Evolutionary conservation across 2,329 filamentous ascomycete species (phyloP).

Genomic region (Calycina marina): DNA sequence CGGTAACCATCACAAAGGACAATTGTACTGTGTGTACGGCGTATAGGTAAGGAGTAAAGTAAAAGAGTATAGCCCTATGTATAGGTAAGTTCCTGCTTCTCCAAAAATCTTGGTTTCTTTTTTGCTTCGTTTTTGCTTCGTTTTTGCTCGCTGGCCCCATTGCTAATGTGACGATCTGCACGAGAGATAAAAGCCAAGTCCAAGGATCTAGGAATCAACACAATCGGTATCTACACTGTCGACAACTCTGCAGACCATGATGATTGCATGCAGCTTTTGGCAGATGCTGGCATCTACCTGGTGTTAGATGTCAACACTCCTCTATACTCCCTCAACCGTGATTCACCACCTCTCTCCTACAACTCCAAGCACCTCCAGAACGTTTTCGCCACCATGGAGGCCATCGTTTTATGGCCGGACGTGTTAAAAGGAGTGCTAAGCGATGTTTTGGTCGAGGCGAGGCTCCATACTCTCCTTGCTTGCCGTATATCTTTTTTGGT

Average conservation of each 20-base stretch:
- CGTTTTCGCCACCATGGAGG: conserved; percentile 59
- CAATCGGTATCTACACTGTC: conserved; percentile 58
- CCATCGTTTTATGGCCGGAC: too few relatives aligned
- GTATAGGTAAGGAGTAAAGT: too few relatives aligned
- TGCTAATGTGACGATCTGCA: conserved; percentile 42
- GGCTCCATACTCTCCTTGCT: too few relatives aligned
- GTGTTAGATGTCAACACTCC: conserved; percentile 62
- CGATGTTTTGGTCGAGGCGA: too few relatives aligned
- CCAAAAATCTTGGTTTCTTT: too few relatives aligned
- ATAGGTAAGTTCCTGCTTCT: too few relatives aligned
- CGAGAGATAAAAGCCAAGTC: conserved; percentile 52
- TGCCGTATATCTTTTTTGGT: too few relatives aligned
- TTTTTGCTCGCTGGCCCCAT: conserved; percentile 49
- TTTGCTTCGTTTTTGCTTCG: too few relatives aligned
- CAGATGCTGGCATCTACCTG: conserved; percentile 59
- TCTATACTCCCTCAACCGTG: conserved; percentile 54
- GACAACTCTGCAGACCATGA: conserved; percentile 57
- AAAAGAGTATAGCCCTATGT: too few relatives aligned
- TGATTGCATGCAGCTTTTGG: conserved; percentile 51
- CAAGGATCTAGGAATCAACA: conserved; percentile 56
- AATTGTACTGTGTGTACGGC: too few relatives aligned
- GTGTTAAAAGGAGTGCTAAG: too few relatives aligned
- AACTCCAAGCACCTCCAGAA: conserved; percentile 56
- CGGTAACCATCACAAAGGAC: too few relatives aligned
- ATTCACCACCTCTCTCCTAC: conserved; percentile 44